Base-by-base conservation (phyloP, 129 eudicot genomes). In the Deinandra increscens region DNA sequence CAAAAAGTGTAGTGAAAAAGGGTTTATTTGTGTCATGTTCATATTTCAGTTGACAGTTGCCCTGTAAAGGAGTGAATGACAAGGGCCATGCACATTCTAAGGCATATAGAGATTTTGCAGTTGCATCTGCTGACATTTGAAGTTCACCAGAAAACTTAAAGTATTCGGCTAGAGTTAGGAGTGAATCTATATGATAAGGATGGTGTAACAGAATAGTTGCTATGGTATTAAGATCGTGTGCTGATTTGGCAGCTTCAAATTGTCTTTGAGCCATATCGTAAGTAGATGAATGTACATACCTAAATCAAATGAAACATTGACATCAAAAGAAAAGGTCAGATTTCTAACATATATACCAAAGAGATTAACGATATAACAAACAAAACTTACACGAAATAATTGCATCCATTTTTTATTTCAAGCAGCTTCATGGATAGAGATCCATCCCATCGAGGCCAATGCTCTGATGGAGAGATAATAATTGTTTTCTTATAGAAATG, bases 361-460 rank as follows among this genome's bases (percentile, higher is more conserved):
- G 33, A 64, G 9, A 44, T 37, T 11, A 7, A 11, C 36, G 22
- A 67, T 39, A 74, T 14, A 14, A 42, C 48, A 50, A 7, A 64
- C 6, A 44, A 37, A 64, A 73, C 50, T 74, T 75, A 78, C 98
- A 84, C 81, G 76, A 93, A 93, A 74, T 81, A 81, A 72, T 80
- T 69, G 50, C 64, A 76, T 45, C 91, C 95, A 60, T 80, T 85
- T 64, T 62, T 83, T 10, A 77, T 80, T 80, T 84, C 92, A 73
- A 93, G 65, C 68, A 84, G 86, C 81, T 86, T 92, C 98, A 93
- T 93, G 51, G 88, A 82, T 59, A 93, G 54, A 62, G 91, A 88
- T 22, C 98, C 98, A 79, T 87, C 97, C 96, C 96, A 93, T 38
- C 95, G 84, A 41, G 98, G 92, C 98, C 98, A 93, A 75, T 93